Conservation (phyloP, 225 moss, liverwort and hornwort genomes). For the Antitrichia curtipendula region DNA sequence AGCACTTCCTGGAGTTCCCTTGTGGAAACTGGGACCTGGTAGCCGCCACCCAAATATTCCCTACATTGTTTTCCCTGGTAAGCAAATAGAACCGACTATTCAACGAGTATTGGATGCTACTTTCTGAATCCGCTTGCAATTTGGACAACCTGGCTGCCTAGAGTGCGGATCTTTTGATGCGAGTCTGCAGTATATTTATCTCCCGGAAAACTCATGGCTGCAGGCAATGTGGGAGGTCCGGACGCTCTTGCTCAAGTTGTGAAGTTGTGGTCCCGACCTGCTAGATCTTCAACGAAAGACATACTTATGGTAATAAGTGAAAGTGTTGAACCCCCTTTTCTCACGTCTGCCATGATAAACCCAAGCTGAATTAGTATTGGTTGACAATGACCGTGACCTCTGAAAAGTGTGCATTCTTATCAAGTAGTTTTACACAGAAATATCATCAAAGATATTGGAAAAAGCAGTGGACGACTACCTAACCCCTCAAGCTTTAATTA, state of each 20-base stretch:
- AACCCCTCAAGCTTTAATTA: neutral
- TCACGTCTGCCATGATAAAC: neutral
- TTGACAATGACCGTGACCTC: neutral
- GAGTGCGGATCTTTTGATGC: neutral
- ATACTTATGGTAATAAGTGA: conserved; percentile 44
- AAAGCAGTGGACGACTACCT: neutral
- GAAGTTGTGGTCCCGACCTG: conserved; percentile 65
- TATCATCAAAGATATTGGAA: neutral
- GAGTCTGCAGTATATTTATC: neutral
- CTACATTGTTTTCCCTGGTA: conserved; percentile 94
- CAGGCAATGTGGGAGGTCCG: conserved; percentile 84
- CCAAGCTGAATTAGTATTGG: neutral
- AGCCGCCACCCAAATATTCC: conserved; percentile 89
- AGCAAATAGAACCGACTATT: neutral
- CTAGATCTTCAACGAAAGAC: conserved; percentile 48
- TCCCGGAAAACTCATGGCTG: neutral
- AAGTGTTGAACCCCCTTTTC: neutral
- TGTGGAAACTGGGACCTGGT: conserved; percentile 82
- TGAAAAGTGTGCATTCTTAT: neutral
- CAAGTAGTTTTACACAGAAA: neutral
- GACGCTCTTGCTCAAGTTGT: conserved; percentile 76
- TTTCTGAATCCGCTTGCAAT: neutral
- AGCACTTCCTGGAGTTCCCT: conserved; percentile 81
- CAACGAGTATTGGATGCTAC: neutral
- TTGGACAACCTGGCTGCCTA: neutral